Base-by-base conservation (phyloP, 2,329 filamentous ascomycete genomes). In the Clonostachys byssicola region DNA sequence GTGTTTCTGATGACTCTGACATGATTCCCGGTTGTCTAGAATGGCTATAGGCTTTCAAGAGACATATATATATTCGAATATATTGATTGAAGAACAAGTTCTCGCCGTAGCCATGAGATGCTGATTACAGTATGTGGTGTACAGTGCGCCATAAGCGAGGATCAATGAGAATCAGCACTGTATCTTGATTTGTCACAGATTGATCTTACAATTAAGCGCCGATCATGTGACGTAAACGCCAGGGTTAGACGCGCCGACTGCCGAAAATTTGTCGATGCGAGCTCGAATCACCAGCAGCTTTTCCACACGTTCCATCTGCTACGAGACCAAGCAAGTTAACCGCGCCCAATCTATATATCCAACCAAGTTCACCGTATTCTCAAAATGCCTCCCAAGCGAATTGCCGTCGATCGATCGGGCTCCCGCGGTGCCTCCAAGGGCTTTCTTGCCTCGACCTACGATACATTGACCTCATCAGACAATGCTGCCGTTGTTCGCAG, bases 401-500 rank as follows among this genome's bases (percentile, higher is more conserved):
- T 82, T 52, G 63, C 72, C 50, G 72, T 80, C 56, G 74, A 81
- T 55, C 69, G 69, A 56, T 66, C 68, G 43, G 63, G 64, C 43
- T 56, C 63, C 51, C 65, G 66, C 40, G 65, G 68, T 52, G 62
- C 71, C 43, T 65, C 70, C 50, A 66, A 68, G 52, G 77, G 83
- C 52, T 74, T 80, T 64, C 55, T 86, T 54, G 71, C 71, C 56
- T 73, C 72, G 48, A 73, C 79, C 54, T 88, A 86, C 66, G 74
- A 78, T 51, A 72, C 80, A 54, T 60, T 88, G 59, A 87, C 82
- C 47, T 78, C 79, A 30, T 66, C 84, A 34, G 85, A 89, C 61
- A 88, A 89, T 66, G 76, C 81, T 43, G 78, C 82, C 48, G 78
- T 88, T 48, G 84, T 88, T 50, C 77, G 81, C 57, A 87, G 84